These are phyloP conservation scores for Fusarium sp. DNA, from an alignment of 2,329 filamentous ascomycete species.

Conservation along the genomic window DNA sequence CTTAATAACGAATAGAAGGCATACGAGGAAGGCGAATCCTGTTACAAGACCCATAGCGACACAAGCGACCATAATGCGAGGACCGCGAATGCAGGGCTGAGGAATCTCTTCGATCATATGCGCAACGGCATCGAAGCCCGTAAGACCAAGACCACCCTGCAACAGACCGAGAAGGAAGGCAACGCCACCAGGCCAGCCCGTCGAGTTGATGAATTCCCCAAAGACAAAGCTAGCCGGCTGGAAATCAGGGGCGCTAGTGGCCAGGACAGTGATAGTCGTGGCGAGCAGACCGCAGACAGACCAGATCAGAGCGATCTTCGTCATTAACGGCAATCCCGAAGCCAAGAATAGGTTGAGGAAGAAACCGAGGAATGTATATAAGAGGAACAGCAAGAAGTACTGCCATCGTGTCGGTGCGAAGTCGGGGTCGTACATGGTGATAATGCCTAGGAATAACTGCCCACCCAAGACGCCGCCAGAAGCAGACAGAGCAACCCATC, in stretches of 20 bases:
- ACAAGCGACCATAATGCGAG: not conserved
- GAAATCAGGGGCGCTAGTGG: not conserved
- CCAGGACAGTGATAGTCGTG: not conserved
- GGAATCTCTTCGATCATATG: not conserved
- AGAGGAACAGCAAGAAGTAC: not conserved
- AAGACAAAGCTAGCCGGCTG: not conserved
- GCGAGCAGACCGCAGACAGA: not conserved
- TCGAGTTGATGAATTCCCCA: not conserved
- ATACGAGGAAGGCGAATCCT: not conserved
- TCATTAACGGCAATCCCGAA: not conserved
- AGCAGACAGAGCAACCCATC: not conserved
- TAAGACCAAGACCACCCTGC: accelerated
- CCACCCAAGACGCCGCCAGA: not conserved
- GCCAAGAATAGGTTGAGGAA: not conserved
- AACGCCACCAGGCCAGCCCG: not conserved
- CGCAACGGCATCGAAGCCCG: not conserved
- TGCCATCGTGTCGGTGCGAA: not conserved
- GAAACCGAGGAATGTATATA: accelerated
- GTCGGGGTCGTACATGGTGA: not conserved
- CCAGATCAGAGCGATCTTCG: not conserved
- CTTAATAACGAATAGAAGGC: not conserved
- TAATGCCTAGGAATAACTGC: not conserved
- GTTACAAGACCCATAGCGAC: not conserved
- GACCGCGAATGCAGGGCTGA: not conserved
- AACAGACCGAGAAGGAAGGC: not conserved